Base-by-base conservation (phyloP, 176 grass and related monocot species). In the Avena atlantica region DNA sequence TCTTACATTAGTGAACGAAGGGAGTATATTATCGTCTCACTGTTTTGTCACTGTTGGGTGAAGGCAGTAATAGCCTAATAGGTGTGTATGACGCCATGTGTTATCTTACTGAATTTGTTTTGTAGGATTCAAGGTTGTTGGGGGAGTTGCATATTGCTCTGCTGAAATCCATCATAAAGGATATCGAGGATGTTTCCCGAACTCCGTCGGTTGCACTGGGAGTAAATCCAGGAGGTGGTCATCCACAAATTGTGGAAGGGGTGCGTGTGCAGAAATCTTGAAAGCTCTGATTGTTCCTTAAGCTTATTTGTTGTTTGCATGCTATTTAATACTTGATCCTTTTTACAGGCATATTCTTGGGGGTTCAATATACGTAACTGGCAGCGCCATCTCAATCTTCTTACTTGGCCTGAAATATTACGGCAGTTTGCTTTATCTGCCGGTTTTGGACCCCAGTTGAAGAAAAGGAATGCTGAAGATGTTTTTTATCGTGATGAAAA, bases 331-430 rank as follows among this genome's bases (percentile, higher is more conserved):
- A 70, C 76, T 82, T 76, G 66, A 25, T 70, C 40, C 6, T 74
- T 80, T 86, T 86, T 36, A 62, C 87, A 98, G 97, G 97, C 97
- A 89, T 91, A 96, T 90, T 85, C 89, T 74, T 98, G 97, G 97
- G 97, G 97, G 8, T 99, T 99, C 52, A 94, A 96, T 90, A 96
- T 99, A 85, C 79, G 90, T 55, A 94, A 90, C 71, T 99, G 97
- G 94, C 94, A 99, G 59, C 80, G 87, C 52, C 92, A 99, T 73
- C 89, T 99, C 68, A 96, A 91, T 96, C 89, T 88, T 92, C 85
- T 99, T 61, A 99, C 97, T 53, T 99, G 97, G 97, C 94, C 97
- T 36, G 97, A 99, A 78, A 89, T 99, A 90, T 86, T 99, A 58
- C 85, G 97, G 23, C 97, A 99, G 44, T 93, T 99, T 96, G 94